Base-by-base conservation (phyloP, 257 asterid species). In the Solanum chaucha region DNA sequence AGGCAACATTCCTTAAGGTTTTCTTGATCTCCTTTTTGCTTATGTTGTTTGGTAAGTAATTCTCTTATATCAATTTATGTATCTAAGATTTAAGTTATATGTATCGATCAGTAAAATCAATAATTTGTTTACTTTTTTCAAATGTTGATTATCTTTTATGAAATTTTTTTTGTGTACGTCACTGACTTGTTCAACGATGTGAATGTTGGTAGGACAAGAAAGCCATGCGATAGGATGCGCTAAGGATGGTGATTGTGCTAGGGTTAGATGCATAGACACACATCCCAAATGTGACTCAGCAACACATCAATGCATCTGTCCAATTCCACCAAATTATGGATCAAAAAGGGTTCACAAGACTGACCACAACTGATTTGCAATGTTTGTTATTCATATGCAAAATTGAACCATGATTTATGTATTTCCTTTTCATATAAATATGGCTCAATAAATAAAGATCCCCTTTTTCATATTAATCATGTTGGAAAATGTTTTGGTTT, bases 1-100 rank as follows among this genome's bases (percentile, higher is more conserved):
- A 75, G 34, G 35, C 83, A n/a, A 40, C 83, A 75, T 75, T 75
- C 22, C 6, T 40, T 22, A 75, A 75, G 22, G 8, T 75, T 40
- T 75, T 75, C 83, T 75, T 38, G 83, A 19, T 75, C 58, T 75
- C 59, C 8, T 6, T 38, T 75, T 75, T 40, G 83, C 20, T 75
- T 75, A 6, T n/a, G 26, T 75, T 75, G 35, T 12, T 75, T 5
- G 82, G 82, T 38, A 13, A 75, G 34, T 5, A 61, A 61, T 22
- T 61, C 1, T 61, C 12, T 17, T 28, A 9, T 12, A 9, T 12
- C 14, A 32, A 17, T 72, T 72, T 34, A 38, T 70, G 2, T 72
- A 4, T 65, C 72, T n/a, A 24, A 24, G 9, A 65, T 24, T 65
- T n/a, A n/a, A 65, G 34, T 5, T 48, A 48, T 14, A 14, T 48